These are phyloP conservation scores for Penicillium coffeae DNA, from an alignment of 495 filamentous ascomycete genomes.

Conservation along the genomic window DNA sequence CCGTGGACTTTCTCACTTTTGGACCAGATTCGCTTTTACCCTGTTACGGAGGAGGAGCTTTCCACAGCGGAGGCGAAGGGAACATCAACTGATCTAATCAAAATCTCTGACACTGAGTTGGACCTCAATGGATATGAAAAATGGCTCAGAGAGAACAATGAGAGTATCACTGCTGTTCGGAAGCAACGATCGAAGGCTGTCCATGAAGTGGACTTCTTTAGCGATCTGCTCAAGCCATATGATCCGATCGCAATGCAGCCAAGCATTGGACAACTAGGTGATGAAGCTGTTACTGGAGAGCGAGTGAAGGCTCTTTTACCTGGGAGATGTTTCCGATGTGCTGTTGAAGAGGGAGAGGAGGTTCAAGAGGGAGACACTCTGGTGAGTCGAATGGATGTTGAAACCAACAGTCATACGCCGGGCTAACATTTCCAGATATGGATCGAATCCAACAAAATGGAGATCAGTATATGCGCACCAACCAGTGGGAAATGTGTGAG, in stretches of 20 bases:
- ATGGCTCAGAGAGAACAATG: conserved; percentile 1
- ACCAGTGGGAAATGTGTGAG: conserved; percentile 6
- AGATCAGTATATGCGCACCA: conserved; percentile 4
- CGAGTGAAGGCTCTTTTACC: conserved; percentile 4
- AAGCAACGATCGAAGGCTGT: not conserved
- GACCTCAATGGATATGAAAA: conserved; percentile 5
- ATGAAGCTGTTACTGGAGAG: conserved; percentile 1
- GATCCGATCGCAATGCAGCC: conserved; percentile 6
- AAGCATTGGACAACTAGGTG: not conserved
- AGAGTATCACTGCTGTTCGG: conserved; percentile 1
- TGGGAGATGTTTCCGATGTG: conserved; percentile 3
- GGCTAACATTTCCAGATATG: not conserved
- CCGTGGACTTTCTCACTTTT: conserved; percentile 8
- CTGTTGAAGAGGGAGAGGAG: conserved; percentile 1
- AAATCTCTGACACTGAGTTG: conserved; percentile 2
- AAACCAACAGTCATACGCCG: not conserved
- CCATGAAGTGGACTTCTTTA: conserved; percentile 1
- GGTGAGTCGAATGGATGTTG: not conserved
- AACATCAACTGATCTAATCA: conserved; percentile 3
- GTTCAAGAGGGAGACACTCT: conserved; percentile 2
- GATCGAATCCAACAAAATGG: conserved; percentile 9
- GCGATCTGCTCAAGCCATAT: conserved; percentile 7
- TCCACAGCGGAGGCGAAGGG: not conserved
- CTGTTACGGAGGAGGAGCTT: conserved; percentile 5
- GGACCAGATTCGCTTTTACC: conserved; percentile 6